Conservation (phyloP, 345 rosid species). For the Acer saccharum region DNA sequence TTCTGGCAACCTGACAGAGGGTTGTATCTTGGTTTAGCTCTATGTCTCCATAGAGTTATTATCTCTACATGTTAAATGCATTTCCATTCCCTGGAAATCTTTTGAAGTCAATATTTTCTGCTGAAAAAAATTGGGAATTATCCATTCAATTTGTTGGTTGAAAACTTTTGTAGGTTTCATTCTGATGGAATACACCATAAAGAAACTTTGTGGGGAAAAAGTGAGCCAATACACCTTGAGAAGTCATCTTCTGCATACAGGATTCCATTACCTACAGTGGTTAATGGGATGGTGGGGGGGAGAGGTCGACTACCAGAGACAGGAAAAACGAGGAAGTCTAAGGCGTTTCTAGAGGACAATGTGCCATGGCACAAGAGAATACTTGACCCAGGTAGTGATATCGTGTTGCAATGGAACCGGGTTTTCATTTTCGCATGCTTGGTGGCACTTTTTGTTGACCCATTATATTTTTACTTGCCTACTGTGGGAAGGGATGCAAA, state of each 20-base stretch:
- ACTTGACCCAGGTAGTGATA: constrained; percentile 88
- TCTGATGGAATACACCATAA: constrained; percentile 54
- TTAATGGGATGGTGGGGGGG: constrained; percentile 47
- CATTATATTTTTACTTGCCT: constrained; percentile 79
- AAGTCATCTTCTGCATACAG: constrained; percentile 47
- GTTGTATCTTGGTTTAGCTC: neutral
- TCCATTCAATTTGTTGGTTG: constrained; percentile 9
- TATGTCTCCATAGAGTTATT: too few relatives aligned
- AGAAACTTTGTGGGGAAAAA: constrained; percentile 48
- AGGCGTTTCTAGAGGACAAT: constrained; percentile 42
- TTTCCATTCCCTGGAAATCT: too few relatives aligned
- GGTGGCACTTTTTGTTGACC: constrained; percentile 89
- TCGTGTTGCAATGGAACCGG: constrained; percentile 80
- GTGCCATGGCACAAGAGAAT: constrained; percentile 65
- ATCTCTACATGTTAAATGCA: too few relatives aligned
- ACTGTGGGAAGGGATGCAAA: constrained; percentile 41
- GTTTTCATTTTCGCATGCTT: constrained; percentile 74
- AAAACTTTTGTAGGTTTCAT: constrained; percentile 57
- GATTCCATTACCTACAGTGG: constrained; percentile 50
- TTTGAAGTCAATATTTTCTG: neutral
- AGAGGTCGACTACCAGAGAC: constrained; percentile 48
- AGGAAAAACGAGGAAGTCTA: constrained; percentile 41
- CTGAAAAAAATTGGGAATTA: constrained; percentile 1
- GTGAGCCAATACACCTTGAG: constrained; percentile 43
- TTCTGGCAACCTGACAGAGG: neutral